Percentiles rank a stretch among this genome's conserved stretches.
These are phyloP conservation scores for Panaeolus cyanescens DNA, from an alignment of 768 basidiomycete genomes.

Conservation along the genomic window DNA sequence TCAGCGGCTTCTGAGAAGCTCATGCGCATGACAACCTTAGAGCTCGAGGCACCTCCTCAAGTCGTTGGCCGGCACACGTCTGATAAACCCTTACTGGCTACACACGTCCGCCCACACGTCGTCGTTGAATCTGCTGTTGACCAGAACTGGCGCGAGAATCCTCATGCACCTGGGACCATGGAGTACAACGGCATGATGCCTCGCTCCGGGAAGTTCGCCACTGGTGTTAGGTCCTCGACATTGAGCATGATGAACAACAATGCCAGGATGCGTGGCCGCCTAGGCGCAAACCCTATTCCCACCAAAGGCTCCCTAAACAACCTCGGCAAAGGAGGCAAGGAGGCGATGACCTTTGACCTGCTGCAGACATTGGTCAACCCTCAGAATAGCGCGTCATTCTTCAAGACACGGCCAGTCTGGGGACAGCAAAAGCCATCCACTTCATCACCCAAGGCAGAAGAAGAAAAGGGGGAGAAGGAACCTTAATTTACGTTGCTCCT, in stretches of 20 bases:
- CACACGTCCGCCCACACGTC: conserved; percentile 31
- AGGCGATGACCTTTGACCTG: neutral
- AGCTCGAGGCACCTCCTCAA: conserved; percentile 38
- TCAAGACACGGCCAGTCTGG: neutral
- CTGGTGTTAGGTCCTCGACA: neutral
- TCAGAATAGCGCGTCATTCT: conserved; percentile 1
- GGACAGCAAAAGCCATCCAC: neutral
- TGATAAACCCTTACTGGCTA: conserved; percentile 33
- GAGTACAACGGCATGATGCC: conserved; percentile 36
- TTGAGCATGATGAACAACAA: conserved; percentile 2
- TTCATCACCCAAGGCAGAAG: neutral
- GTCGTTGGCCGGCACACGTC: conserved; percentile 43
- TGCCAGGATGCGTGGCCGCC: neutral
- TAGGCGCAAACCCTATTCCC: neutral
- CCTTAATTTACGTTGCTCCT: neutral
- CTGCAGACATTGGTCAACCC: neutral
- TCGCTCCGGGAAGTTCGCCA: neutral
- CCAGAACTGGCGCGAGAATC: conserved; percentile 40
- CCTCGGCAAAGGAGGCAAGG: neutral
- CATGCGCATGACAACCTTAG: conserved; percentile 28
- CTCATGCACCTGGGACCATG: conserved; percentile 48
- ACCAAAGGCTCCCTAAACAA: neutral
- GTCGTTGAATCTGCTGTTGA: conserved; percentile 19
- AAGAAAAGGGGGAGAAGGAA: neutral
- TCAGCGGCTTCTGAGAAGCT: conserved; percentile 22